A percentile compares a stretch with the other conserved stretches of the same genome.
Evolutionary conservation across 345 rosid species (phyloP).

Genomic region (Eucalyptus guilfoylei): DNA sequence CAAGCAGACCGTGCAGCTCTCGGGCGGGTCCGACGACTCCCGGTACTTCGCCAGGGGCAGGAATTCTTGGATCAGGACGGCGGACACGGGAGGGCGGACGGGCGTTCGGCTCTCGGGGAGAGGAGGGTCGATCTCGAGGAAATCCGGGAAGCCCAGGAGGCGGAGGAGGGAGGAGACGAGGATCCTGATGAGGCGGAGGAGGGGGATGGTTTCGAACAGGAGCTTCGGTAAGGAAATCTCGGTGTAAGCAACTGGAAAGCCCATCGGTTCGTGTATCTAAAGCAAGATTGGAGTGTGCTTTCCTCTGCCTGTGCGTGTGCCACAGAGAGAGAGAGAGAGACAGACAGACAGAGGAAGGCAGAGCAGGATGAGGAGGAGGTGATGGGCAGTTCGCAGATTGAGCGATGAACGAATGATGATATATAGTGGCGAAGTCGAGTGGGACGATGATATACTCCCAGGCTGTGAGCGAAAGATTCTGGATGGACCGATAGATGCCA

Average conservation of each 20-base stretch:
- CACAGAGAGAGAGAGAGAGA: background rate
- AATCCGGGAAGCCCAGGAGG: slow-evolving; percentile 63
- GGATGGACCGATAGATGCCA: background rate
- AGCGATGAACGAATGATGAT: background rate
- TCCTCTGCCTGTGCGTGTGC: background rate
- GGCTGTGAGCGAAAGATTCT: background rate
- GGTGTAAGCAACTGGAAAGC: slow-evolving; percentile 79
- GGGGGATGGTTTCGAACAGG: slow-evolving; percentile 54
- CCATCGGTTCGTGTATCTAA: slow-evolving; percentile 24
- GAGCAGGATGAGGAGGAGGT: background rate
- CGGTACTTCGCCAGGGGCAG: slow-evolving; percentile 60
- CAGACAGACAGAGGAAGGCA: background rate
- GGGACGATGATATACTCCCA: background rate
- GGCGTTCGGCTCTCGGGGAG: slow-evolving; percentile 15
- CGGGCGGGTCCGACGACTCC: slow-evolving; percentile 43
- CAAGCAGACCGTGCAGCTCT: slow-evolving; percentile 81
- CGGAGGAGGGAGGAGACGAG: slow-evolving; percentile 39
- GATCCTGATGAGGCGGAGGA: slow-evolving; percentile 51
- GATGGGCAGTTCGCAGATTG: background rate
- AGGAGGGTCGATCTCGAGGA: slow-evolving; percentile 49
- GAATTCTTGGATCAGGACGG: slow-evolving; percentile 70
- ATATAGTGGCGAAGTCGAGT: background rate
- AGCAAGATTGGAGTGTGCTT: background rate
- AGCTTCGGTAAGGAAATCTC: slow-evolving; percentile 70
- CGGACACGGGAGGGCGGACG: slow-evolving; percentile 42